phyloP scores from a whole-genome alignment of 345 rosid species.

The Brassica juncea region DNA sequence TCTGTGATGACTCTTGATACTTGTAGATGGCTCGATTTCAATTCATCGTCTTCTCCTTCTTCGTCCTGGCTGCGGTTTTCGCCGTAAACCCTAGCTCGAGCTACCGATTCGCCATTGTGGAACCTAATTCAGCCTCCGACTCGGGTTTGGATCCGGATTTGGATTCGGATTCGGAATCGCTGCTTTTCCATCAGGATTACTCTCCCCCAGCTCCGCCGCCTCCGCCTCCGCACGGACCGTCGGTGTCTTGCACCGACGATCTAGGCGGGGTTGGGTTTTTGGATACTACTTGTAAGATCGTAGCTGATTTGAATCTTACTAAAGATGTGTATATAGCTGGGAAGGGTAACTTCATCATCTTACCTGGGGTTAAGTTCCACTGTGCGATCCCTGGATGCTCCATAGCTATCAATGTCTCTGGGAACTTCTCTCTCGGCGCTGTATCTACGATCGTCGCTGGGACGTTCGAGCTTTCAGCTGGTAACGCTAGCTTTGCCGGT shows the following conservation, averaged over 20 bases:
- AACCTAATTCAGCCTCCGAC: constrained; percentile 44
- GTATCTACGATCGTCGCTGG: constrained; percentile 70
- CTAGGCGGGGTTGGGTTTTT: constrained; percentile 84
- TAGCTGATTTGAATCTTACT: constrained; percentile 82
- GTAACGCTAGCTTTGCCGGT: constrained; percentile 62
- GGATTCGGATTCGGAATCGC: constrained; percentile 48
- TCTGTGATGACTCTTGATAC: constrained; percentile 59
- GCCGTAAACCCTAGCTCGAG: constrained; percentile 41
- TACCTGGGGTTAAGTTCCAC: constrained; percentile 68
- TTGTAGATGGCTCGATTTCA: constrained; percentile 64
- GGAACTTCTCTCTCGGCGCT: constrained; percentile 70
- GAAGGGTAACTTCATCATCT: constrained; percentile 72
- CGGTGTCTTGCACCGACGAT: constrained; percentile 85
- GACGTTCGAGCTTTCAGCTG: constrained; percentile 66
- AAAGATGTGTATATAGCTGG: constrained; percentile 82
- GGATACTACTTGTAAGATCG: constrained; percentile 86
- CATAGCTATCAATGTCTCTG: constrained; percentile 69
- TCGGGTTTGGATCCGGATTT: constrained; percentile 40
- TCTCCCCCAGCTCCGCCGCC: constrained; percentile 98
- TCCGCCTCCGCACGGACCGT: constrained; percentile 91
- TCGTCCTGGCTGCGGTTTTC: constrained; percentile 39
- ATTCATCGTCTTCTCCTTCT: constrained; percentile 34
- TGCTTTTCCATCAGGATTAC: constrained; percentile 82
- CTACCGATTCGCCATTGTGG: constrained; percentile 47
- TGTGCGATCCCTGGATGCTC: constrained; percentile 73